These are phyloP conservation scores for Colletotrichum paranaense DNA, from an alignment of 2,329 filamentous ascomycete species.

Conservation along the genomic window DNA sequence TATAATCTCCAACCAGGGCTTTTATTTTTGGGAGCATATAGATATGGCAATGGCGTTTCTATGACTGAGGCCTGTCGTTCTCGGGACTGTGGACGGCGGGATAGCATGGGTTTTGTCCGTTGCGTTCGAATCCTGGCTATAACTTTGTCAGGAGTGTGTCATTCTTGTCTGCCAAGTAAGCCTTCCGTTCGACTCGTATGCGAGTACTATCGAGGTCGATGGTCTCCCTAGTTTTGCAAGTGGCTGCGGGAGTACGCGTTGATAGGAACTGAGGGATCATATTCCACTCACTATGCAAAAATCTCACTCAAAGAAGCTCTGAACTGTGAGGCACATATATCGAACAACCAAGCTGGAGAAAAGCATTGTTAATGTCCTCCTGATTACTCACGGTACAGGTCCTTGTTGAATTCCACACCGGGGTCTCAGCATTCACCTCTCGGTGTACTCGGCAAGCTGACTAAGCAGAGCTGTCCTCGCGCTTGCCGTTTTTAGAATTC, in stretches of 20 bases:
- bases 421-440: not conserved
- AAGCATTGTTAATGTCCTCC: not conserved
- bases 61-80: not conserved
- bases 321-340: too few species aligned
- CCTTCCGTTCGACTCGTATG: too few species aligned
- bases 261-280: too few species aligned
- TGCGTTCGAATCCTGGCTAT: too few species aligned
- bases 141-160: too few species aligned
- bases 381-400: too few species aligned
- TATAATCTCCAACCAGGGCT: not conserved
- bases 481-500: not conserved
- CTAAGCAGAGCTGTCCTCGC: not conserved
- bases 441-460: not conserved
- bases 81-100: too few species aligned
- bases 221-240: too few species aligned
- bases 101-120: too few species aligned
- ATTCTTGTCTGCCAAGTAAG: too few species aligned
- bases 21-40: slow-evolving; percentile 22
- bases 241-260: too few species aligned
- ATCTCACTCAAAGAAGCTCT: not conserved
- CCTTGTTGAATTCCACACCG: not conserved
- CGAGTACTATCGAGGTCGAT: too few species aligned
- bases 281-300: not conserved
- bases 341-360: not conserved
- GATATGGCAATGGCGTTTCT: slow-evolving; percentile 30